A percentile compares a stretch with the other conserved stretches of the same genome.
These are phyloP conservation scores for Diddensiella santjacobensis DNA, from an alignment of 805 yeast species.

Conservation along the genomic window DNA sequence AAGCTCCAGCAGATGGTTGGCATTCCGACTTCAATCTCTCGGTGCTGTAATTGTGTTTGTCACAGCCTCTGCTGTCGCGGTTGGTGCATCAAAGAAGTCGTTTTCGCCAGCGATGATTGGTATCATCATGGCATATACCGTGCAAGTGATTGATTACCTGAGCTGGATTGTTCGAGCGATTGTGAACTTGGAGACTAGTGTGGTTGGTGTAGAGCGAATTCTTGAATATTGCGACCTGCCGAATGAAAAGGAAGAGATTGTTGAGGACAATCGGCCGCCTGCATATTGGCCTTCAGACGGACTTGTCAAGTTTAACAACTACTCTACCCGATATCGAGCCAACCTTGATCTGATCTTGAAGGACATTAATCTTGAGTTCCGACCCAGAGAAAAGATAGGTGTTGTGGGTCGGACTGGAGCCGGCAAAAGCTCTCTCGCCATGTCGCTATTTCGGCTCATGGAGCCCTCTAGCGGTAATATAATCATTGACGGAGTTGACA, in stretches of 20 bases:
- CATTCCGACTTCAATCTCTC: conserved; percentile 78
- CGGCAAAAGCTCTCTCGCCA: conserved; percentile 82
- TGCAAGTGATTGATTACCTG: conserved; percentile 79
- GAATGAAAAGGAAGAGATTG: conserved; percentile 64
- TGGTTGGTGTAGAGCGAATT: conserved; percentile 74
- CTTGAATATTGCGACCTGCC: conserved; percentile 33
- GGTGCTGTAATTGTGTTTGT: conserved; percentile 79
- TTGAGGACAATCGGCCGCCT: conserved; percentile 62
- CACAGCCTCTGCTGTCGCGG: conserved; percentile 70
- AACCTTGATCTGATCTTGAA: conserved; percentile 69
- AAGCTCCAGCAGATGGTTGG: conserved; percentile 88
- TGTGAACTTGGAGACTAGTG: conserved; percentile 88
- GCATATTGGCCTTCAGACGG: conserved; percentile 69
- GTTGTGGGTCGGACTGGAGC: conserved; percentile 87
- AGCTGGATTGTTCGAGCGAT: conserved; percentile 91
- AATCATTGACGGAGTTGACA: conserved; percentile 53
- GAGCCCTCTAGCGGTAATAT: conserved; percentile 52
- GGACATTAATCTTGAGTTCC: conserved; percentile 57
- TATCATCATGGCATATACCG: conserved; percentile 78
- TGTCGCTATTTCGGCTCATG: conserved; percentile 59
- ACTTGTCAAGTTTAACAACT: conserved; percentile 57
- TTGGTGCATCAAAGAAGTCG: conserved; percentile 53
- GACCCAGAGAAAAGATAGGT: conserved; percentile 76
- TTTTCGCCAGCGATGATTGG: conserved; percentile 78
- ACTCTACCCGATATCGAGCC: conserved; percentile 65